Evolutionary conservation across 164 flowering plant genomes (phyloP), one percentile per base, ranked within the genome.

Genomic region (Macadamia integrifolia): DNA sequence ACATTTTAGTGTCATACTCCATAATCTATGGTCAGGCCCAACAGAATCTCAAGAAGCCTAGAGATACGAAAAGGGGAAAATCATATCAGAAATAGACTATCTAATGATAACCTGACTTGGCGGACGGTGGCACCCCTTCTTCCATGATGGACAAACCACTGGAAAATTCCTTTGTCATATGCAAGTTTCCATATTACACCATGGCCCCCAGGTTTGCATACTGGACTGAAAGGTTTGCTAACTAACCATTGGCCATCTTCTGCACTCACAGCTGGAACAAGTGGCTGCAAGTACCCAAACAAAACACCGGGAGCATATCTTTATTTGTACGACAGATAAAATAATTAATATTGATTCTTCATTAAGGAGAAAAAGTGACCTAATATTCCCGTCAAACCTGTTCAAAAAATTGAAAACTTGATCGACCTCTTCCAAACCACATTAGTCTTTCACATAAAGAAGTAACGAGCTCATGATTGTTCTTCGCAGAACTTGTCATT

Each of bases 141-240:
- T 66, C 93, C 92, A 80, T 88, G 91, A 59, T 69, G 72, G 74
- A 77, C 74, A 75, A 94, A 90, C 97, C 97, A 91, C 46, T 85
- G 78, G 60, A 90, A 94, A 69, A 94, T 67, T 29, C 98, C 98
- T 77, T 80, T 87, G 73, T 91, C 90, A 74, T 83, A 64, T 71
- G 98, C 98, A 67, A 94, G 90, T 81, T 94, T 94, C 98, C 98
- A 94, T 74, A 94, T 90, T 29, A 84, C 98, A 62, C 98, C 98
- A 81, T 94, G 98, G 64, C 98, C 98, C 68, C 97, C 96, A 67
- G 98, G 98, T 76, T 94, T 94, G 82, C 94, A 85, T 8, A 94
- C 87, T 67, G 91, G 96, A 11, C 72, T 59, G 65, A 85, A 88
- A 66, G 89, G 93, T 74, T 80, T 76, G 29, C 74, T 64, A 52